Conservation (phyloP, 371 early-diverging fungal genomes). For the Actinomortierella wolfii region DNA sequence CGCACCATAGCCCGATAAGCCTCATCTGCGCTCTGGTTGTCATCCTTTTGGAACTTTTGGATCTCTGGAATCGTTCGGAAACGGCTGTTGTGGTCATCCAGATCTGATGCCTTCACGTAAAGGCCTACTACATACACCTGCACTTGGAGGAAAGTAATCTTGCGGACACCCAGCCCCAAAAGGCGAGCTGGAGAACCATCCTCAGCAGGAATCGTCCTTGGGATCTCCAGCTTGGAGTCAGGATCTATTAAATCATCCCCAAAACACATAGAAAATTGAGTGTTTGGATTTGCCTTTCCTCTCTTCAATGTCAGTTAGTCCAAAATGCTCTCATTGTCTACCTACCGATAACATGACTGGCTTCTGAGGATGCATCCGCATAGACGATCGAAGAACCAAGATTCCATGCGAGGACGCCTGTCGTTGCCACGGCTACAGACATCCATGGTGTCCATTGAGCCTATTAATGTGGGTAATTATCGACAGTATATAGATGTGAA, state of each 20-base stretch:
- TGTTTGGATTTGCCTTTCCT: too few species aligned
- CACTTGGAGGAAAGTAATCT: constrained; percentile 70
- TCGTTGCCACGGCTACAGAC: constrained; percentile 20
- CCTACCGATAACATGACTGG: constrained; percentile 19
- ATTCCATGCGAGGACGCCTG: constrained; percentile 39
- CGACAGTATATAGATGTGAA: neutral
- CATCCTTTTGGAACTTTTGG: constrained; percentile 39
- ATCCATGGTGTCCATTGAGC: constrained; percentile 36
- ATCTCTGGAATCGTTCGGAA: constrained; percentile 43
- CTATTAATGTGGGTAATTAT: neutral
- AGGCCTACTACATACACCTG: constrained; percentile 71
- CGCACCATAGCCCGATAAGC: constrained; percentile 30
- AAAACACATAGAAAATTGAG: too few species aligned
- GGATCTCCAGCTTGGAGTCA: constrained; percentile 43
- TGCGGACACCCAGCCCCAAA: constrained; percentile 70
- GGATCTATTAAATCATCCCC: constrained; percentile 23
- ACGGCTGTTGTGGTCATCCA: constrained; percentile 38
- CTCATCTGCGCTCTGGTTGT: constrained; percentile 12
- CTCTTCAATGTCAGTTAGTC: too few species aligned
- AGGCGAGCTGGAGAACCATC: constrained; percentile 51
- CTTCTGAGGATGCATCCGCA: constrained; percentile 13
- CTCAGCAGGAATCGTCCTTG: constrained; percentile 33
- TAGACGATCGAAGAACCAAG: constrained; percentile 23
- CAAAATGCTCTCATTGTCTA: too few species aligned
- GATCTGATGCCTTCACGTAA: constrained; percentile 59